These are phyloP conservation scores for Colletotrichum trifolii DNA, from an alignment of 2,329 filamentous ascomycete species.

Conservation along the genomic window DNA sequence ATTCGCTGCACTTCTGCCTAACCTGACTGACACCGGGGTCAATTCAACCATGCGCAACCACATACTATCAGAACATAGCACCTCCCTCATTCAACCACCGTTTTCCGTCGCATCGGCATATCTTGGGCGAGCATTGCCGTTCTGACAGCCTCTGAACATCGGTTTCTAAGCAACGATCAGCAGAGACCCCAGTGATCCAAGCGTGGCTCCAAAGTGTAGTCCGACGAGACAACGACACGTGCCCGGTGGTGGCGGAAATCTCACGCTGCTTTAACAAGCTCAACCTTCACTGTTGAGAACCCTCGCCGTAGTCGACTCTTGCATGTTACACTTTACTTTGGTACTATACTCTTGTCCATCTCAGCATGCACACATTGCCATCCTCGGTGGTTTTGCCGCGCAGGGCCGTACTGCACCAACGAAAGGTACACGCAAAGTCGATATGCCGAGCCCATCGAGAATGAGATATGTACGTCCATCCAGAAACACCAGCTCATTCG, in stretches of 20 bases:
- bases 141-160: not conserved
- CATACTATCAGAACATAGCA: too few species aligned
- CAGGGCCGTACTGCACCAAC: too few species aligned
- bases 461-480: not conserved
- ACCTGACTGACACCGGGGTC: constrained; percentile 46
- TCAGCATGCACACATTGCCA: too few species aligned
- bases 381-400: too few species aligned
- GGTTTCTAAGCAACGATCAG: constrained; percentile 18
- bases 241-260: constrained; percentile 28
- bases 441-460: not conserved
- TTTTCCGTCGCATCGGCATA: constrained; percentile 7
- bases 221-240: constrained; percentile 35
- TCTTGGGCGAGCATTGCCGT: constrained; percentile 5
- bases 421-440: not conserved
- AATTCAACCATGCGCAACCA: constrained; percentile 9
- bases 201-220: constrained; percentile 14
- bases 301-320: too few species aligned
- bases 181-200: constrained; percentile 20
- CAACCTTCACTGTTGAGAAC: too few species aligned
- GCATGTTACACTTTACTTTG: too few species aligned
- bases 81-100: not conserved
- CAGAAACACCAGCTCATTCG: constrained; percentile 33
- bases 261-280: constrained; percentile 30
- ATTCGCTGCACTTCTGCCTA: constrained; percentile 60
- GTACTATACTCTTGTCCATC: too few species aligned